These are phyloP conservation scores for Aspergillus quadrilineatus DNA, from an alignment of 2,329 filamentous ascomycete genomes.

Conservation along the genomic window DNA sequence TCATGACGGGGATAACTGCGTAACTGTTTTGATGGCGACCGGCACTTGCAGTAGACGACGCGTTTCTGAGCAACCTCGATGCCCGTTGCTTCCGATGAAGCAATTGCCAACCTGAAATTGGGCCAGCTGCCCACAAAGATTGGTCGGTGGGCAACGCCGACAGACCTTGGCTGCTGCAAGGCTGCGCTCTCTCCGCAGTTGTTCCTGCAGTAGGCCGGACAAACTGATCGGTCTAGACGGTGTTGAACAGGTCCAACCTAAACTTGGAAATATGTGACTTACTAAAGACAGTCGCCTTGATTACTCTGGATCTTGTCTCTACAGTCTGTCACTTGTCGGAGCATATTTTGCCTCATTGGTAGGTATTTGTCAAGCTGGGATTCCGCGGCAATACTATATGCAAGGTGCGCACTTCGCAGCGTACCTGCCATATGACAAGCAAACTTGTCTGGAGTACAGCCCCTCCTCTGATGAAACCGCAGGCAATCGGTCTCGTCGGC, in stretches of 20 bases:
- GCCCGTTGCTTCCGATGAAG: slow-evolving; percentile 4
- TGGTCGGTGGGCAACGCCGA: slow-evolving; percentile 6
- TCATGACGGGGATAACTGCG: not conserved
- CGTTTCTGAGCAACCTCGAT: slow-evolving; percentile 7
- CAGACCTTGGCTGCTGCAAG: slow-evolving; percentile 17
- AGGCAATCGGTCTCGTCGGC: slow-evolving; percentile 4
- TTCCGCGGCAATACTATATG: not conserved
- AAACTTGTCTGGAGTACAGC: slow-evolving; percentile 10
- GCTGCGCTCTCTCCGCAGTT: slow-evolving; percentile 27
- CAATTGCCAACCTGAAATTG: not conserved
- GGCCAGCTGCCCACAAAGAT: slow-evolving; percentile 9
- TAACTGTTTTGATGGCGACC: not conserved
- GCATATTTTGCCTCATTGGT: not conserved
- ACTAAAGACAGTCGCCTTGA: not conserved
- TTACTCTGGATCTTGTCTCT: not conserved
- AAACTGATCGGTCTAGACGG: slow-evolving; percentile 22
- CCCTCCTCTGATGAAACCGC: not conserved
- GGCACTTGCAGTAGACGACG: not conserved
- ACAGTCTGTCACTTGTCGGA: not conserved
- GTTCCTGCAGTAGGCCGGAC: slow-evolving; percentile 40
- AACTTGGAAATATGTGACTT: slow-evolving; percentile 4
- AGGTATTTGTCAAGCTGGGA: not conserved
- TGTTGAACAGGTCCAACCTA: slow-evolving; percentile 20
- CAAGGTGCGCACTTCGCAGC: slow-evolving; percentile 7
- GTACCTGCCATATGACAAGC: slow-evolving; percentile 18